A percentile compares a stretch with the other conserved stretches of the same genome.
These are phyloP conservation scores for Pythium chondricola DNA, from an alignment of 352 stramenopile genomes.

Conservation along the genomic window DNA sequence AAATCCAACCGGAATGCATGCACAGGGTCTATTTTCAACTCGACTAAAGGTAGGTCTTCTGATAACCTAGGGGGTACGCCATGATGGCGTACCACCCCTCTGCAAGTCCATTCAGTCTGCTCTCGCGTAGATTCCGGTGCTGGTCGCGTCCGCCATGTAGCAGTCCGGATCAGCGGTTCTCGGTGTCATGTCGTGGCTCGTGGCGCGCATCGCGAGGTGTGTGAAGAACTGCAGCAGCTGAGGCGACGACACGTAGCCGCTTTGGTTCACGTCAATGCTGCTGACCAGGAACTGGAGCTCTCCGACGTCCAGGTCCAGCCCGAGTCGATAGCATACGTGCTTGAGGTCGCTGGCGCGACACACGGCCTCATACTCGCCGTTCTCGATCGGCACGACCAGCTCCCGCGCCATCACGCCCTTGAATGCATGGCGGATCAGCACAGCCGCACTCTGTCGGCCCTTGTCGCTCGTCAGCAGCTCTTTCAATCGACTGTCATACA, in stretches of 20 bases:
- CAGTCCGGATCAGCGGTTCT: no score
- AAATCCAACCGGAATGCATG: no score
- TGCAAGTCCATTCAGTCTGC: no score
- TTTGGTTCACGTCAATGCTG: constrained; percentile 38
- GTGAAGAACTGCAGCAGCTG: constrained; percentile 56
- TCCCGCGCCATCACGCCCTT: constrained; percentile 58
- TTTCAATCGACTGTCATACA: constrained; percentile 47
- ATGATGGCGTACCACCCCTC: no score
- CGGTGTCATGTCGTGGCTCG: not conserved
- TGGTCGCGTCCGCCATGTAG: no score
- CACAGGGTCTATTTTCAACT: not conserved
- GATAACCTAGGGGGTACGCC: no score
- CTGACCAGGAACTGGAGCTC: constrained; percentile 52
- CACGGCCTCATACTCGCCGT: constrained; percentile 59
- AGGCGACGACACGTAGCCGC: constrained; percentile 55
- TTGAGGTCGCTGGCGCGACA: constrained; percentile 62
- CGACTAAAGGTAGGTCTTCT: no score
- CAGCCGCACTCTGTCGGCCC: constrained; percentile 52
- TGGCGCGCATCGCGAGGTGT: constrained; percentile 24
- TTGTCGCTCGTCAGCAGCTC: constrained; percentile 44
- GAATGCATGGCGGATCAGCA: constrained; percentile 68
- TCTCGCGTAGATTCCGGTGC: no score
- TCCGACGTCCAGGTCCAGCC: constrained; percentile 53
- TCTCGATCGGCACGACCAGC: constrained; percentile 63
- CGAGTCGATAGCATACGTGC: constrained; percentile 64